phyloP scores from a whole-genome alignment of 2,329 filamentous ascomycete species.

The Talaromyces piceae region DNA sequence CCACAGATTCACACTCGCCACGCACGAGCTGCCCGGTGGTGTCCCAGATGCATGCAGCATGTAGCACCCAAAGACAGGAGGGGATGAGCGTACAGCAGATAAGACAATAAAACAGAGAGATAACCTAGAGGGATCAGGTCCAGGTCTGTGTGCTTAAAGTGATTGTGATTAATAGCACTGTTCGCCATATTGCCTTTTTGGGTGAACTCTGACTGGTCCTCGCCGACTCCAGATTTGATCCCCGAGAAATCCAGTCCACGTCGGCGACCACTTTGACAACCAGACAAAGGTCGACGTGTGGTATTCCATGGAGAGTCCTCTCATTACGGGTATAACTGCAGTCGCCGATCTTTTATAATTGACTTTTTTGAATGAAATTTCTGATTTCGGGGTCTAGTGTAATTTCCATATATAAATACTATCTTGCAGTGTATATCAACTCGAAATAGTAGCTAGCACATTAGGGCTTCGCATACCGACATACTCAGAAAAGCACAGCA shows the following conservation, averaged over 20 bases:
- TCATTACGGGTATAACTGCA: background rate
- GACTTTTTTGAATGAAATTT: background rate
- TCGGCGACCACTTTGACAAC: background rate
- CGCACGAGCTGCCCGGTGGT: background rate
- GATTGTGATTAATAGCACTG: too few species aligned
- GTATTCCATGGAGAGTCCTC: background rate
- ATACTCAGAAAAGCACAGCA: background rate
- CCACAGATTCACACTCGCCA: too few species aligned
- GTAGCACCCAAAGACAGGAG: too few species aligned
- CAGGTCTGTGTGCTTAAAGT: too few species aligned
- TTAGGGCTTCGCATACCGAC: too few species aligned
- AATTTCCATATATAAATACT: background rate
- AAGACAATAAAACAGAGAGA: too few species aligned
- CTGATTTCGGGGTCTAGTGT: background rate
- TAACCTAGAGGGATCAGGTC: too few species aligned
- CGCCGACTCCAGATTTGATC: too few species aligned
- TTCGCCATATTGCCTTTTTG: too few species aligned
- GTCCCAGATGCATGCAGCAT: background rate
- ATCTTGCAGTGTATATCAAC: background rate
- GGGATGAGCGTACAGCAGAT: too few species aligned
- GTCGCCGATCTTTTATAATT: background rate
- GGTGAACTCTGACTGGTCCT: background rate
- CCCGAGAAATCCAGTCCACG: too few species aligned
- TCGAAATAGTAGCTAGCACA: too few species aligned
- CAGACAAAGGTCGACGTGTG: background rate